Base-by-base conservation (phyloP, 345 rosid species). In the Populus ilicifolia region DNA sequence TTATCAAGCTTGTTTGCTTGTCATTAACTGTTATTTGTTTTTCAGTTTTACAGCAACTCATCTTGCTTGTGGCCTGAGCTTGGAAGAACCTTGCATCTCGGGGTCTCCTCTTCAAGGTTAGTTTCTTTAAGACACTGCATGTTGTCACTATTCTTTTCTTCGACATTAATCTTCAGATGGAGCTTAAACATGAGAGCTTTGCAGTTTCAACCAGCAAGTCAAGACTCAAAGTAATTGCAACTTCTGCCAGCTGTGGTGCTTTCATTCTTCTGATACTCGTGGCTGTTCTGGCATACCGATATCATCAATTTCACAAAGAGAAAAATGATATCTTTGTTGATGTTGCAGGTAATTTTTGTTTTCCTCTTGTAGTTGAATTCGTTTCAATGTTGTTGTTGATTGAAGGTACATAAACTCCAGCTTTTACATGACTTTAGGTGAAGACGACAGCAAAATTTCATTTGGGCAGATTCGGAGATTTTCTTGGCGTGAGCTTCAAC, bases 381-480 rank as follows among this genome's bases (percentile, higher is more conserved):
- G 59, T 52, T 52, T 52, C 59, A 52, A 52, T 0, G 3, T 52
- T 1, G 3, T 35, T 67, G 21, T 35, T 30, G n/a, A 9, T 62
- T 41, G 1, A 23, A 8, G 63, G 4, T 18, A 59, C 39, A 48
- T 46, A 67, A 67, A 48, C 46, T 43, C 7, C 4, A 30, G 9
- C 21, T 35, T 48, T 66, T 52, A 9, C 43, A 25, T 25, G 41
- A 69, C 52, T 80, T 71, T 33, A 94, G 98, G 98, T 69, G 97
- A 94, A 77, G 91, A 90, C 69, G 97, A 91, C 67, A 72, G 89
- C 70, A 90, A 86, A 74, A 80, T 91, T 74, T 83, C 92, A 6
- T 86, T 88, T 39, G 92, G 90, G 67, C 98, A 94, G 78, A 80
- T 94, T 35, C 86, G 83, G 73, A 89, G 91, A 79, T 94, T 93